Evolutionary conservation across 805 yeast genomes (phyloP).

Genomic region (Saccharomycopsis javanensis): DNA sequence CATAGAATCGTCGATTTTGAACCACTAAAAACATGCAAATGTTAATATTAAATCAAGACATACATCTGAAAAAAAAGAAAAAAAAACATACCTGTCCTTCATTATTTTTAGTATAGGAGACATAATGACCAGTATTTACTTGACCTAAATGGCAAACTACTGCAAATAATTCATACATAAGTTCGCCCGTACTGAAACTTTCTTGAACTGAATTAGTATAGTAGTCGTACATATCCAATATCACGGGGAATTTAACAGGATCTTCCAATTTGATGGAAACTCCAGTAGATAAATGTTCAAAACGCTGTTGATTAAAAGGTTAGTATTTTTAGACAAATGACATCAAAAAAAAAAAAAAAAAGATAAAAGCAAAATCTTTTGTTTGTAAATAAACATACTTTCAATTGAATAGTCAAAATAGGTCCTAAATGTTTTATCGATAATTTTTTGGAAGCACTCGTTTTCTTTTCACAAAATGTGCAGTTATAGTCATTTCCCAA

Average conservation of each 20-base stretch:
- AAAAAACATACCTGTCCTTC: slow-evolving; percentile 33
- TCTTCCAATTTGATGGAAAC: slow-evolving; percentile 63
- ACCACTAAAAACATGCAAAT: slow-evolving; percentile 44
- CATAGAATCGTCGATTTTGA: slow-evolving; percentile 81
- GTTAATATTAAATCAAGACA: not conserved
- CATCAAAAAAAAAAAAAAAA: too few species aligned
- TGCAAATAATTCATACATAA: slow-evolving; percentile 76
- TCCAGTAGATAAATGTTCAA: slow-evolving; percentile 33
- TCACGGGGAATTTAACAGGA: slow-evolving; percentile 62
- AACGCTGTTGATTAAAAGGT: slow-evolving; percentile 17
- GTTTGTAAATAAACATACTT: slow-evolving; percentile 38
- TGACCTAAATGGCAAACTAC: slow-evolving; percentile 86
- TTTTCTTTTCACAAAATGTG: slow-evolving; percentile 47
- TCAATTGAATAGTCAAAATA: slow-evolving; percentile 75
- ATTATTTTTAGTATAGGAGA: slow-evolving; percentile 64
- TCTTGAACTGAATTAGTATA: slow-evolving; percentile 22
- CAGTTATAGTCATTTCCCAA: slow-evolving; percentile 71
- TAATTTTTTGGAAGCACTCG: slow-evolving; percentile 65
- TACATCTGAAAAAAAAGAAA: not conserved
- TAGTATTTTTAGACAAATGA: not conserved
- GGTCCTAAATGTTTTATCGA: slow-evolving; percentile 62
- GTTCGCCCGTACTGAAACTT: slow-evolving; percentile 23
- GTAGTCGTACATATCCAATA: slow-evolving; percentile 62
- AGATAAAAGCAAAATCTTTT: too few species aligned
- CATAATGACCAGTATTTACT: slow-evolving; percentile 92